phyloP scores from a whole-genome alignment of 2,329 filamentous ascomycete species.

The Sporothrix mexicana region DNA sequence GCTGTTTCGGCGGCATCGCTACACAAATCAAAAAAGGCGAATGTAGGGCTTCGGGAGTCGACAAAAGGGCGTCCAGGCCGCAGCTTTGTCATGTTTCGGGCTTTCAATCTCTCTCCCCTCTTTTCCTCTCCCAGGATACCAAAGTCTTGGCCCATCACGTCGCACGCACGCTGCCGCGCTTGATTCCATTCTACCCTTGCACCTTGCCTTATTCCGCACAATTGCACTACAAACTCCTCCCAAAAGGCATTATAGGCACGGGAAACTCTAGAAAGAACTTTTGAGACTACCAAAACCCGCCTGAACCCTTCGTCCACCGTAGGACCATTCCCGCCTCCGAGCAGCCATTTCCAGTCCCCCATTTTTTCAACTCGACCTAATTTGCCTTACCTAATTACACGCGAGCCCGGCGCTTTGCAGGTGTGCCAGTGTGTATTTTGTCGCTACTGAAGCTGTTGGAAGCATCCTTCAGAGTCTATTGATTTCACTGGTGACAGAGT shows the following conservation, averaged over 20 bases:
- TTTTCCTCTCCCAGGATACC: no score
- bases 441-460: neutral
- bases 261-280: no score
- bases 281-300: no score
- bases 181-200: conserved; percentile 14
- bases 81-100: conserved; percentile 17
- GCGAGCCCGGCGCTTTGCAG: conserved; percentile 11
- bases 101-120: conserved; percentile 5
- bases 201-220: neutral
- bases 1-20: conserved; percentile 13
- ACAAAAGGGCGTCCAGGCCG: neutral
- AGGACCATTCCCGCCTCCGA: conserved; percentile 7
- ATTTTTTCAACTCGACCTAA: neutral
- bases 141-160: neutral
- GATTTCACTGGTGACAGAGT: neutral
- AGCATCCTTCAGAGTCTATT: neutral
- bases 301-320: conserved; percentile 9
- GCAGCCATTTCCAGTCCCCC: neutral
- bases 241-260: no score
- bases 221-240: no score
- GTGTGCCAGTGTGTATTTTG: neutral
- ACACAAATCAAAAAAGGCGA: neutral
- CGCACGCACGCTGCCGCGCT: neutral
- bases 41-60: neutral
- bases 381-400: conserved; percentile 22